Evolutionary conservation across 192 early-diverging fungal genomes (phyloP), one percentile per base, ranked within the genome.

Genomic region (Martensiomyces pterosporus): DNA sequence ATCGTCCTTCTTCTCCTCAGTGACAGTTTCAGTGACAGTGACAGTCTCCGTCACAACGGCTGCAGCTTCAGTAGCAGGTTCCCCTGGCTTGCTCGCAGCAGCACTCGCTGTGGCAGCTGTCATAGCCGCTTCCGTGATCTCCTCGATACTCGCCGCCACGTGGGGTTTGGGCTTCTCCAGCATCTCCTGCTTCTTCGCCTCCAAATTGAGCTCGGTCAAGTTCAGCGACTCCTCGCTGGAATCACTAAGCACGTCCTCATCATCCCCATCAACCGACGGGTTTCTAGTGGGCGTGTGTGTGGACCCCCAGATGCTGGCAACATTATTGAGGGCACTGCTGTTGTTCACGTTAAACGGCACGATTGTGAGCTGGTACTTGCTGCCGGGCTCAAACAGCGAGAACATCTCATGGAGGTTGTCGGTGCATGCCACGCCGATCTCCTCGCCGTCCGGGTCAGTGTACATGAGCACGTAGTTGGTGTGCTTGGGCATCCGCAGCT

Each of bases 351-450:
- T 57, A 17, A 58, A 57, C 42, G 57, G 69, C 24, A 61, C 69
- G 13, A 73, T 73, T 8, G 48, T 59, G 17, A 73, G 54, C 43
- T 65, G 69, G 24, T 65, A 16, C 13, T 55, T 44, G 36, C 62
- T 61, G 1, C 69, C 69, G 1, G 69, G 69, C 51, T 65, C 62
- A 39, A 73, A 73, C 18, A 73, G 38, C 13, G 24, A 29, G 25
- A 73, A 65, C 69, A 73, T 73, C 54, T 73, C 69, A 16, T 57
- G 58, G 50, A 73, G 10, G 29, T 73, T 65, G 34, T 65, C 69
- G 0, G 62, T 61, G 40, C 69, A 73, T 19, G 57, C 69, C 8
- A 73, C 63, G 25, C 62, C 69, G 27, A 73, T 73, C n/a, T 73
- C 69, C 57, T 73, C 62, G 22, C 57, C 50, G 33, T 73, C 69